phyloP scores from a whole-genome alignment of 2,329 filamentous ascomycete species.

The Xylaria arbuscula region DNA sequence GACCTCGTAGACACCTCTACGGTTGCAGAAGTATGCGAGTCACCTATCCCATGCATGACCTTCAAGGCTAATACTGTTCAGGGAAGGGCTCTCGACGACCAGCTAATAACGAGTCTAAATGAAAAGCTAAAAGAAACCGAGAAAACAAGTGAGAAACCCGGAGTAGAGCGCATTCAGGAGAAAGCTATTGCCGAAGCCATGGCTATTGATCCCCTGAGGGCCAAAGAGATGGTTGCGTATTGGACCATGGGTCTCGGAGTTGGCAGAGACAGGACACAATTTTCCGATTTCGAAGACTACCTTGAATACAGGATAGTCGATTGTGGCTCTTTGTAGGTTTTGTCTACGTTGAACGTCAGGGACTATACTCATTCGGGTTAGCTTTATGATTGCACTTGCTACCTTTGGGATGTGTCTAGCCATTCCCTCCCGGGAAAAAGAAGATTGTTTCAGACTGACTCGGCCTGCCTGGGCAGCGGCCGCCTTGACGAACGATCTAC shows the following conservation, averaged over 20 bases:
- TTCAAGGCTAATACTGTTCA: background rate
- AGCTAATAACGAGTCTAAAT: background rate
- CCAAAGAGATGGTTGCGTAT: background rate
- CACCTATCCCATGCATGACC: background rate
- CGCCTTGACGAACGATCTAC: background rate
- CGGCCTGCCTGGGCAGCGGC: background rate
- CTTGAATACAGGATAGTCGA: background rate
- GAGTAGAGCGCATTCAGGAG: background rate
- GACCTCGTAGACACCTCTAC: background rate
- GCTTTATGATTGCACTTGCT: background rate
- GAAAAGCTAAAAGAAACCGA: background rate
- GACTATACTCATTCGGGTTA: background rate
- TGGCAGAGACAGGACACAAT: background rate
- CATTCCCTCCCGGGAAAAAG: background rate
- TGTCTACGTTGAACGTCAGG: background rate
- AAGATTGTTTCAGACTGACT: background rate
- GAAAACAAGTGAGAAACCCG: background rate
- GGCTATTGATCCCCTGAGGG: background rate
- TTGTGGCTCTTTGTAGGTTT: background rate
- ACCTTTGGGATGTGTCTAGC: background rate
- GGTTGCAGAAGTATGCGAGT: background rate
- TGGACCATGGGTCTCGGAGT: background rate
- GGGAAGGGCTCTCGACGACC: background rate
- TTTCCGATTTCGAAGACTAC: background rate
- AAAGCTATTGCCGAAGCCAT: background rate